Evolutionary conservation across 768 basidiomycete genomes (phyloP), one percentile per base, ranked within the genome.

Genomic region (Tylopilus subfusipes): DNA sequence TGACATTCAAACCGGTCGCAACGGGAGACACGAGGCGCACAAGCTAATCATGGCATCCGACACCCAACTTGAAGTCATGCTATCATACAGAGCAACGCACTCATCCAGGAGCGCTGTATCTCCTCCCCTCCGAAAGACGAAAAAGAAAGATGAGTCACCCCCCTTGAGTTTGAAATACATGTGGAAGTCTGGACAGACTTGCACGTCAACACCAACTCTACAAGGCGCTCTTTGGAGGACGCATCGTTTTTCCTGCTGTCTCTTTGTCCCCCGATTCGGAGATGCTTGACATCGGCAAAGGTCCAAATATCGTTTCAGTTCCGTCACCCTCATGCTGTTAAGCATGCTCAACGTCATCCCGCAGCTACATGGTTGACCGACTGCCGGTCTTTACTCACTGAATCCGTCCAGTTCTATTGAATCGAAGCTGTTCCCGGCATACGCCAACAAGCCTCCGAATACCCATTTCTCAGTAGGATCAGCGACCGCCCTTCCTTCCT

Each of bases 41-140:
- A 18, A 38, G 19, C 36, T n/a, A 38, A n/a, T 4, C 36, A 38
- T 38, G 36, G 19, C 36, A n/a, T n/a, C 36, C n/a, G 34, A 18
- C 18, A n/a, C 36, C 7, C 36, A 38, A 19, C 34, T 18, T 1
- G 18, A 18, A 4, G n/a, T 38, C n/a, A 19, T n/a, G 4, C n/a
- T 19, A 4, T 38, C 36, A 19, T 38, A 38, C 10, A 38, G 36
- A 38, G 36, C 36, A 19, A 38, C 36, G 7, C 36, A 38, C 36
- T 38, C 56, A 63, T 42, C 55, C 51, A 9, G 62, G 61, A 18
- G 52, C 60, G 11, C 42, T 56, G 3, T 66, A 67, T 42, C 39
- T 66, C 18, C 65, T 66, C 33, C 65, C 65, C 13, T 62, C 60
- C 0, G 60, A 66, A 66, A 6, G 57, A 54, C 2, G 66, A 66